A percentile compares a stretch with the other conserved stretches of the same genome.
These are phyloP conservation scores for Globisporangium parvum DNA, from an alignment of 352 stramenopile species.

Conservation along the genomic window DNA sequence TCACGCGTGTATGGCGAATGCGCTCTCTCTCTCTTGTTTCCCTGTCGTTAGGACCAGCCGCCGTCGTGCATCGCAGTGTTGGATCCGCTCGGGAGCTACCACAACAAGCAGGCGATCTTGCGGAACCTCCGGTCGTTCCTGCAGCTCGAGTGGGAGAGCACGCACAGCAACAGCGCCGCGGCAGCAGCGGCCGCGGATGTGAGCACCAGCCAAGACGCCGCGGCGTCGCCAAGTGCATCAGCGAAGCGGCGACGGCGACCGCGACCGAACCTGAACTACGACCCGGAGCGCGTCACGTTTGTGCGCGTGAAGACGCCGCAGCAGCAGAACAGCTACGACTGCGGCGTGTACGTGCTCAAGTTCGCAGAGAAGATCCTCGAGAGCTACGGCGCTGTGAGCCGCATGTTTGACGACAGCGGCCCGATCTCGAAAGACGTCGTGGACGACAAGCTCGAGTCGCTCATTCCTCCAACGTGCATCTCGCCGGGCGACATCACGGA, in stretches of 20 bases:
- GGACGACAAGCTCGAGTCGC: constrained; percentile 28
- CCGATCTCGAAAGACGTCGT: constrained; percentile 33
- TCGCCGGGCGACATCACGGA: constrained; percentile 30
- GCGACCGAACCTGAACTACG: constrained; percentile 15
- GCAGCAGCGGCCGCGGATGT: constrained; percentile 5
- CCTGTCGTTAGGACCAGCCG: constrained; percentile 20
- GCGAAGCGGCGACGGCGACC: background rate
- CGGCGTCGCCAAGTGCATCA: background rate
- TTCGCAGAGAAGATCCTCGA: constrained; percentile 51
- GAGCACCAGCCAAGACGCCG: background rate
- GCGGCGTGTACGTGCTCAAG: constrained; percentile 60
- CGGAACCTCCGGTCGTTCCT: constrained; percentile 60
- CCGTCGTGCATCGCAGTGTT: constrained; percentile 57
- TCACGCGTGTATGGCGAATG: background rate
- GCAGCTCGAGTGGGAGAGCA: constrained; percentile 44
- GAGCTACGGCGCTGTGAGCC: constrained; percentile 24
- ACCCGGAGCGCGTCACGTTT: constrained; percentile 24
- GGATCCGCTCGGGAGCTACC: constrained; percentile 67
- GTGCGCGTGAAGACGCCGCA: constrained; percentile 35
- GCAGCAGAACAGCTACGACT: constrained; percentile 66
- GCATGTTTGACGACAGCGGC: constrained; percentile 21
- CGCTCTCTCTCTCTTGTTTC: constrained; percentile 1
- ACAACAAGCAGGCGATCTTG: constrained; percentile 48
- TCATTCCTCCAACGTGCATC: constrained; percentile 37
- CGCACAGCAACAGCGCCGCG: background rate